These are phyloP conservation scores for Globisporangium recalcitrans DNA, from an alignment of 352 stramenopile genomes.

Conservation along the genomic window DNA sequence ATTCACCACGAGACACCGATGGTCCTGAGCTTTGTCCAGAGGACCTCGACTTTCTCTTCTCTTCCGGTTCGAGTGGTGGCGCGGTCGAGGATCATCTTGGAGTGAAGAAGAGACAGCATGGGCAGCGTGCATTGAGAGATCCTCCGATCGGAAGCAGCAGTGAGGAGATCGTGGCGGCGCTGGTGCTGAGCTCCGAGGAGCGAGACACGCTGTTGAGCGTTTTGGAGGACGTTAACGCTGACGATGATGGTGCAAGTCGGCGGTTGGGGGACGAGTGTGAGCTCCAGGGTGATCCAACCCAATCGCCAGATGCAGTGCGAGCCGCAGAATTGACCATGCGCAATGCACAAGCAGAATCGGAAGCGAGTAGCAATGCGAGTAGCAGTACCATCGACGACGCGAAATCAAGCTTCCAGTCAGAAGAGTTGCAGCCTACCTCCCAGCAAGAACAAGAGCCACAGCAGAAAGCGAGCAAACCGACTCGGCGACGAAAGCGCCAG, in stretches of 20 bases:
- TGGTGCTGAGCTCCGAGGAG: background rate
- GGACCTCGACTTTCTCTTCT: background rate
- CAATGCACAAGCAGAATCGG: background rate
- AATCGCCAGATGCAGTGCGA: too few species aligned
- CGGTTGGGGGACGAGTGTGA: too few species aligned
- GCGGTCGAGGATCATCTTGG: background rate
- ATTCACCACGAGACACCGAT: background rate
- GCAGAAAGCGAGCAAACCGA: background rate
- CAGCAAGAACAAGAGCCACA: background rate
- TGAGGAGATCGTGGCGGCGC: background rate
- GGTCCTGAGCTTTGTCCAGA: background rate
- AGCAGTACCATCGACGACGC: background rate
- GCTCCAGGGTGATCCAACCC: too few species aligned
- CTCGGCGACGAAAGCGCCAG: slow-evolving; percentile 15
- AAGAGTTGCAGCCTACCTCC: background rate
- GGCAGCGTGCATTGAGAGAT: background rate
- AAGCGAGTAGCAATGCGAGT: background rate
- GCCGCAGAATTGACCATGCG: background rate
- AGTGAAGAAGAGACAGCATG: background rate
- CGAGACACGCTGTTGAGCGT: background rate
- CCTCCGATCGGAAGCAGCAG: background rate
- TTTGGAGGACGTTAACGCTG: background rate
- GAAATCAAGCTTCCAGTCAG: too few species aligned
- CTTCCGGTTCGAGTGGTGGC: background rate
- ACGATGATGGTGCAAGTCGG: too few species aligned